Evolutionary conservation across 306 rosid species (phyloP), one percentile per base, ranked within the genome.

Genomic region (Leucaena leucocephala): DNA sequence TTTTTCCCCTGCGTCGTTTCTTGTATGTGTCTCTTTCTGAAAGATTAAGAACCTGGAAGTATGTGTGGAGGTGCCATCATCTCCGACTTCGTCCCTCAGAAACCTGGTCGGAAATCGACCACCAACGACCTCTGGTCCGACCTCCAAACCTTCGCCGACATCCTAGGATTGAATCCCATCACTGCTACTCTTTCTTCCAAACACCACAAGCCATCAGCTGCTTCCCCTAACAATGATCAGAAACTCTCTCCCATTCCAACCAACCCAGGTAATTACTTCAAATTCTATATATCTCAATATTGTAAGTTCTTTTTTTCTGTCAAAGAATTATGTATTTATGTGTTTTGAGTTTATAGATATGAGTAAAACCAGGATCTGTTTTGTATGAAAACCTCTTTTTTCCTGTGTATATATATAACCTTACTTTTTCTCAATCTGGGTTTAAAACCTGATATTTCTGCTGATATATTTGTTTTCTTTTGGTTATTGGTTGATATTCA

Each of bases 61-160:
- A 92, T 92, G 97, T 92, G 97, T 65, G 97, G 97, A 1, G 97
- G 94, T 49, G 95, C 93, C 34, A 90, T 92, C 50, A 90, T 90
- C 58, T 90, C 97, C 40, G 89, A 79, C 74, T 82, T 39, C 70
- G 62, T 76, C 2, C 84, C 78, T 17, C 68, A 17, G 11, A 88
- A 84, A 80, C 85, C 80, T 5, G 10, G 78, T 69, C 74, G 89
- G 66, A 84, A 34, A 27, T 33, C 76, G 40, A 82, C 83, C 50
- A 35, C 74, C 11, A 38, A 61, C 11, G 75, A 87, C 39, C 84
- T 87, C 75, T 87, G 93, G 86, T 82, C 86, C 6, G 87, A 90
- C 11, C 68, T 87, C 10, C 86, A 88, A 72, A 8, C 88, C 67
- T 44, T 75, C 74, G 74, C 90, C 46, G 83, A 92, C 44, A 82